These are phyloP conservation scores for Rhodamnia argentea DNA, from an alignment of 345 rosid genomes.

Conservation along the genomic window DNA sequence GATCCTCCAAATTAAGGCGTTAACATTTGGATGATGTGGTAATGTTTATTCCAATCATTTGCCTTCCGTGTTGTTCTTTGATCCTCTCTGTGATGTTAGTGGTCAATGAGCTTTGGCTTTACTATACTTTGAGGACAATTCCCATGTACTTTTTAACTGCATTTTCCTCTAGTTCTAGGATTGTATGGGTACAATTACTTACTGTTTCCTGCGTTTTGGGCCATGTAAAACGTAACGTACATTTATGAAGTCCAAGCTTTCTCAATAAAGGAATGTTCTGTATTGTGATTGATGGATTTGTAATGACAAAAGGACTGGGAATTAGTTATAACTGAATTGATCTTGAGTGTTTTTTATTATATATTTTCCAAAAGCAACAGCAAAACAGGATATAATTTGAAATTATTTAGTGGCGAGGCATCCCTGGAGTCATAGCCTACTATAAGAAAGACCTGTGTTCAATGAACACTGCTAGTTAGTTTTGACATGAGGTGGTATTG, in stretches of 20 bases:
- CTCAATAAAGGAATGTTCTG: background rate
- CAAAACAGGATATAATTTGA: background rate
- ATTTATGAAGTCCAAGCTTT: background rate
- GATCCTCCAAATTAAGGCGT: background rate
- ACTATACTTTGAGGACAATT: background rate
- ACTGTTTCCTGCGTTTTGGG: background rate
- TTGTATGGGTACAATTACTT: background rate
- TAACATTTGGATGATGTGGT: background rate
- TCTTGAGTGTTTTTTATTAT: background rate
- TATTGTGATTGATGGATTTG: background rate
- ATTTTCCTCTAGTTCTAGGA: background rate
- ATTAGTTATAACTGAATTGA: background rate
- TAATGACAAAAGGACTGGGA: background rate
- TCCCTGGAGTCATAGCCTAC: background rate
- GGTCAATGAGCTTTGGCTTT: background rate
- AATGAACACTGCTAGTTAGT: background rate
- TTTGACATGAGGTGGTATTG: background rate
- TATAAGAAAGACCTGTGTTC: background rate
- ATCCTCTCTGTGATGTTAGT: background rate
- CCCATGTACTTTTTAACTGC: background rate
- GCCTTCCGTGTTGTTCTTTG: background rate
- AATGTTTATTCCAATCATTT: background rate
- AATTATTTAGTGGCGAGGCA: background rate
- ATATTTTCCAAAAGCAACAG: background rate
- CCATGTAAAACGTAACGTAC: background rate